These are phyloP conservation scores for Scenedesmus sp. DNA, from an alignment of 163 green algal genomes.

Conservation along the genomic window DNA sequence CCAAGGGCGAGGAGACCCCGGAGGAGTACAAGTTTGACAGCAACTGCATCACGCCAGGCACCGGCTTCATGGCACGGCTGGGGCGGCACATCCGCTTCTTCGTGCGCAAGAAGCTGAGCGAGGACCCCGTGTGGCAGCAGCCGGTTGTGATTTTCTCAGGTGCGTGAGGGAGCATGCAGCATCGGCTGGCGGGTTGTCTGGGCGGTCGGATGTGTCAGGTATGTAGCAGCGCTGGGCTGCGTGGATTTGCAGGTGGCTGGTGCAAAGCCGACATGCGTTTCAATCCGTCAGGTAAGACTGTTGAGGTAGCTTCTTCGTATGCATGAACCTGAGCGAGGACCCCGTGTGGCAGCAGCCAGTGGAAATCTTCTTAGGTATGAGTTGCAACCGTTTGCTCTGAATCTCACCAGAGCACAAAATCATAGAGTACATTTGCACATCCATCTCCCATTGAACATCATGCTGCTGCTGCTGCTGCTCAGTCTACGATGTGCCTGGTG, in stretches of 20 bases:
- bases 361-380: constrained; percentile 84
- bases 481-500: constrained; percentile 78
- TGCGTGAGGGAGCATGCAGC: constrained; percentile 27
- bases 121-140: constrained; percentile 86
- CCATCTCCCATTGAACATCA: not conserved
- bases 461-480: constrained; percentile 25
- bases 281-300: not conserved
- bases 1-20: constrained; percentile 65
- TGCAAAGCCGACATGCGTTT: not conserved
- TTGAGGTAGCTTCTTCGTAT: constrained; percentile 67
- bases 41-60: constrained; percentile 93
- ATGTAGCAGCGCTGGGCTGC: too few species aligned
- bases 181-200: too few species aligned
- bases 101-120: constrained; percentile 85
- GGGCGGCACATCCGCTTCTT: constrained; percentile 84
- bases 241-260: not conserved
- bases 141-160: constrained; percentile 87
- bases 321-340: constrained; percentile 88
- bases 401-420: not conserved
- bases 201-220: too few species aligned
- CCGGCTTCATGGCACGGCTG: constrained; percentile 94
- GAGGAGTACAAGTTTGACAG: constrained; percentile 74
- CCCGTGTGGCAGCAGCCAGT: constrained; percentile 82
- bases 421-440: not conserved
- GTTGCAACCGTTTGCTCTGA: too few species aligned